phyloP scores from a whole-genome alignment of 352 stramenopile genomes.

The Globisporangium orthogonon region DNA sequence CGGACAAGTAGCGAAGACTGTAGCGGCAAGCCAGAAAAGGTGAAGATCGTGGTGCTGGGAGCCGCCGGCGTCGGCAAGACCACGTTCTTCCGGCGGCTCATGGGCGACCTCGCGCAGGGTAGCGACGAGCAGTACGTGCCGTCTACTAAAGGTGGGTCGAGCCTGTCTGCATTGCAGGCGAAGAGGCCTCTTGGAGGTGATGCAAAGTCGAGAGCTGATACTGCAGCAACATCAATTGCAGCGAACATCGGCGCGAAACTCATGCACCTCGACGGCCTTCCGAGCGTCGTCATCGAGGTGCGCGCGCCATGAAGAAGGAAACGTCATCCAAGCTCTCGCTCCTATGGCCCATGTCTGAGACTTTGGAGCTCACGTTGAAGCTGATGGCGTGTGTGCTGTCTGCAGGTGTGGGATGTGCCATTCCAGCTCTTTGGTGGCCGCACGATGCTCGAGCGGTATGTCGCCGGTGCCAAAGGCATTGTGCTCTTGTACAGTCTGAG shows the following conservation, averaged over 20 bases:
- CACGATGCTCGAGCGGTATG: conserved; percentile 39
- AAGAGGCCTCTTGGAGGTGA: background rate
- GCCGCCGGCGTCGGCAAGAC: conserved; percentile 41
- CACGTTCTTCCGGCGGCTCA: conserved; percentile 39
- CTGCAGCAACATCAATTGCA: conserved; percentile 7
- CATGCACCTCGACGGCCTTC: conserved; percentile 28
- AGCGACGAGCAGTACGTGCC: conserved; percentile 14
- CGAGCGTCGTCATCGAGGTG: conserved; percentile 40
- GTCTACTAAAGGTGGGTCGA: conserved; percentile 30
- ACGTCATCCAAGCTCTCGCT: too few relatives aligned
- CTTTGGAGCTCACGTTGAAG: too few relatives aligned
- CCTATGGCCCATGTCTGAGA: too few relatives aligned
- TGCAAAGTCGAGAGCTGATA: background rate
- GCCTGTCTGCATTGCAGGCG: too few relatives aligned
- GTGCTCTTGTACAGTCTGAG: conserved; percentile 42
- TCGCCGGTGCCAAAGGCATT: conserved; percentile 21
- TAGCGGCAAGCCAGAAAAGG: conserved; percentile 14
- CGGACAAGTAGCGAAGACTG: conserved; percentile 11
- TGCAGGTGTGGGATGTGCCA: conserved; percentile 59
- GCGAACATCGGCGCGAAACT: conserved; percentile 50
- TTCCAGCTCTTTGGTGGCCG: conserved; percentile 35
- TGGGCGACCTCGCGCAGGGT: conserved; percentile 17
- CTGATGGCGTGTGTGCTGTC: background rate
- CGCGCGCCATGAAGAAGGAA: background rate
- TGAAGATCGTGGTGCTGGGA: conserved; percentile 50